Conservation (phyloP, 148 eudicot species). For the Limonium bicolor region DNA sequence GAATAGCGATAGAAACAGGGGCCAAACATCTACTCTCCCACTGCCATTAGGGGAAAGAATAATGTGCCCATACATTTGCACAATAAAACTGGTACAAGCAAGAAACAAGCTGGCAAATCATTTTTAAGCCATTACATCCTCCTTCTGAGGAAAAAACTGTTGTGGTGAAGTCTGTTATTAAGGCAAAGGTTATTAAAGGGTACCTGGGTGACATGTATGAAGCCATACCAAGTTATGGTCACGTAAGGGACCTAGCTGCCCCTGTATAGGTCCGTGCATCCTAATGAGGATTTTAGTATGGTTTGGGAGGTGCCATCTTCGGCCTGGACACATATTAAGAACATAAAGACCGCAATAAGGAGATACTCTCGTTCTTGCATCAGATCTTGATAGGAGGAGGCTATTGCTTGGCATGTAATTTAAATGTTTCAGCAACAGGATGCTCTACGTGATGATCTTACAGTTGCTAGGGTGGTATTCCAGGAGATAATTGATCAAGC, state of each 20-base stretch:
- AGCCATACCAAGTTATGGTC: slow-evolving; percentile 90
- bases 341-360: slow-evolving; percentile 79
- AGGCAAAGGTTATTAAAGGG: slow-evolving; percentile 85
- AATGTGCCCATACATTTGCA: slow-evolving; percentile 15
- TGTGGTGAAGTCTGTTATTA: slow-evolving; percentile 76
- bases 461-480: slow-evolving; percentile 73
- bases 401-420: slow-evolving; percentile 91
- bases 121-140: slow-evolving; percentile 48
- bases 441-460: slow-evolving; percentile 38
- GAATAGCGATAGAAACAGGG: no score
- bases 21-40: no score
- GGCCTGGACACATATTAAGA: slow-evolving; percentile 87
- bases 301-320: slow-evolving; percentile 94
- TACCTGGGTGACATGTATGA: slow-evolving; percentile 89
- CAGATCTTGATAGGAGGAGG: slow-evolving; percentile 97
- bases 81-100: slow-evolving; percentile 15
- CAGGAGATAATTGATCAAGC: slow-evolving; percentile 78
- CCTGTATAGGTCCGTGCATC: slow-evolving; percentile 85
- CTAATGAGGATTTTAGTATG: slow-evolving; percentile 85
- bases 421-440: slow-evolving; percentile 82
- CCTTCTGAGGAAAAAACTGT: slow-evolving; percentile 57
- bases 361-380: slow-evolving; percentile 83
- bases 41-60: no score
- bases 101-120: slow-evolving; percentile 16
- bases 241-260: slow-evolving; percentile 90